A percentile compares a stretch with the other conserved stretches of the same genome.
These are phyloP conservation scores for Fusarium vanettenii DNA, from an alignment of 2,329 filamentous ascomycete genomes.

Conservation along the genomic window DNA sequence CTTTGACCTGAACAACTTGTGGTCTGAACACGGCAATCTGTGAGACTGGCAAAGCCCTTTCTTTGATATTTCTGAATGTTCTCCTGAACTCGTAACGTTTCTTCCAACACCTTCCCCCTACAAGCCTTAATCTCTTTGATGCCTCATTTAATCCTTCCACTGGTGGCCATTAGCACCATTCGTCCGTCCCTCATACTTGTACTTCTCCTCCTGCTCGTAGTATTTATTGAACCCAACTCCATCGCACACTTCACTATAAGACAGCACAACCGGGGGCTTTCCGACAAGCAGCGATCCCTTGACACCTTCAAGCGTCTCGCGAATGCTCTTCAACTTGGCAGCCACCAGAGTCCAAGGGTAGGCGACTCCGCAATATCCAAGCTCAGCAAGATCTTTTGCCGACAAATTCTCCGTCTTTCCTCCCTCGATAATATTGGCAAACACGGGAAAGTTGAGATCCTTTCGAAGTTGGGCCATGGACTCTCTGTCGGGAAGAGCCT, in stretches of 20 bases:
- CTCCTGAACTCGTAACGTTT: not conserved
- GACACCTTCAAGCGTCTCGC: constrained; percentile 51
- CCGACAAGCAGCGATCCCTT: constrained; percentile 57
- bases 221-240: constrained; percentile 59
- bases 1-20: not conserved
- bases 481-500: constrained; percentile 57
- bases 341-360: constrained; percentile 60
- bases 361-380: constrained; percentile 56
- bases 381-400: constrained; percentile 46
- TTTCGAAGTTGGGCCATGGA: constrained; percentile 53
- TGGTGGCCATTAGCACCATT: constrained; percentile 28
- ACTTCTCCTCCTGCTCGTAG: constrained; percentile 40
- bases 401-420: constrained; percentile 51
- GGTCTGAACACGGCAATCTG: not conserved
- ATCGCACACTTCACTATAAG: constrained; percentile 57
- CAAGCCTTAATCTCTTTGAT: not conserved
- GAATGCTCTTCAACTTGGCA: constrained; percentile 54
- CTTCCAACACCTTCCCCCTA: not conserved
- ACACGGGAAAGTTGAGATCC: constrained; percentile 52
- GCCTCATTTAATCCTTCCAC: constrained; percentile 13
- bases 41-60: not conserved
- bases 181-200: constrained; percentile 31
- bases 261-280: constrained; percentile 55
- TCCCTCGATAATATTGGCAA: constrained; percentile 54
- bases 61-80: not conserved